Evolutionary conservation across 1,284 basidiomycete genomes (phyloP).

Genomic region (Leccinum variabile): DNA sequence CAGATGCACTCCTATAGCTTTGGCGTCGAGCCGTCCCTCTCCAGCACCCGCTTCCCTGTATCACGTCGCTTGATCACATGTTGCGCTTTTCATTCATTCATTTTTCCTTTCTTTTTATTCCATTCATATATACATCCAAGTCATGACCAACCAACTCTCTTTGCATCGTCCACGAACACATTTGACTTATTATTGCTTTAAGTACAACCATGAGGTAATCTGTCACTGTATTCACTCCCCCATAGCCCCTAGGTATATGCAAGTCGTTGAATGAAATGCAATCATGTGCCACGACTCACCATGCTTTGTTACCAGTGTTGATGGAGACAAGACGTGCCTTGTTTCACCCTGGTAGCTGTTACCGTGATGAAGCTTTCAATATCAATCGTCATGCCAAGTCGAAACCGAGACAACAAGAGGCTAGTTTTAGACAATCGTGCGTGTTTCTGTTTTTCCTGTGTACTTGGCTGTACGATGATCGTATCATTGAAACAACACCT

Average conservation of each 20-base stretch:
- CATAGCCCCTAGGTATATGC: conserved; percentile 21
- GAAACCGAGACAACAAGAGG: not conserved
- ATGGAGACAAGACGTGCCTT: not conserved
- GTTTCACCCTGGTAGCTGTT: not conserved
- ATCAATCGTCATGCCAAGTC: not conserved
- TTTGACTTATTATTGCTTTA: conserved; percentile 29
- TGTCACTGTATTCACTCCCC: conserved; percentile 30
- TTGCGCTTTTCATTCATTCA: conserved; percentile 2
- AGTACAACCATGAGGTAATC: conserved; percentile 28
- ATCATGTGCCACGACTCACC: conserved; percentile 3
- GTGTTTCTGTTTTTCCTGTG: not conserved
- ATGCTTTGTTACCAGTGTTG: not conserved
- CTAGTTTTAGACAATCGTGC: not conserved
- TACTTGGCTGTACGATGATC: not conserved
- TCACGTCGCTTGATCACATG: conserved; percentile 10
- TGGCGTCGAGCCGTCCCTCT: not conserved
- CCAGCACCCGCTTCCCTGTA: conserved; percentile 4
- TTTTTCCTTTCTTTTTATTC: conserved; percentile 24
- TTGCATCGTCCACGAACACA: conserved; percentile 23
- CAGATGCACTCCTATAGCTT: conserved; percentile 58
- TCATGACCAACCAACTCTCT: conserved; percentile 18
- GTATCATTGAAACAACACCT: not conserved
- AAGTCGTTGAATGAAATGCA: conserved; percentile 20
- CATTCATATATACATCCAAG: conserved; percentile 27
- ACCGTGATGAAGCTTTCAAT: not conserved